Percentiles rank a stretch among this genome's conserved stretches.
Evolutionary conservation across 2,329 filamentous ascomycete genomes (phyloP).

Genomic region (Neurospora crassa): DNA sequence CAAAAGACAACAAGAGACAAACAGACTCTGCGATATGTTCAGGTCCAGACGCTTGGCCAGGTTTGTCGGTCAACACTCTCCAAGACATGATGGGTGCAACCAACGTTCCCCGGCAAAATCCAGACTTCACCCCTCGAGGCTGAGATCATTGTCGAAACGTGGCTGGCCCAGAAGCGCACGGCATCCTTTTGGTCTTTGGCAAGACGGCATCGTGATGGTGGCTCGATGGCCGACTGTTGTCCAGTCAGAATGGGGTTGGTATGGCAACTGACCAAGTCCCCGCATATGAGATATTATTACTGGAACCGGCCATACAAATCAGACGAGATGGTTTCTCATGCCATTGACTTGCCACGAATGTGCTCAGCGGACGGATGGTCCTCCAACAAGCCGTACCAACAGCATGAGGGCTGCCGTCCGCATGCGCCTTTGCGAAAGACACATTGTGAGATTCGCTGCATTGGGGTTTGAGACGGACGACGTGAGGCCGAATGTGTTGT

Average conservation of each 20-base stretch:
- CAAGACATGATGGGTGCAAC: not conserved
- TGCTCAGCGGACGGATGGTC: not conserved
- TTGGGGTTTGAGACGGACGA: not conserved
- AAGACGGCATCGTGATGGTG: not conserved
- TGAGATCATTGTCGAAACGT: conserved; percentile 2
- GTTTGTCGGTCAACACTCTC: not conserved
- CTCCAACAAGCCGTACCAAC: not conserved
- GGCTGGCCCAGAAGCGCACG: conserved; percentile 2
- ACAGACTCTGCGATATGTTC: not conserved
- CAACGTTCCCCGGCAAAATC: not conserved
- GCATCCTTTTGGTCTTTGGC: not conserved
- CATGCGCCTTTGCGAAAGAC: not conserved
- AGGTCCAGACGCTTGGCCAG: not conserved
- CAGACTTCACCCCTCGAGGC: not conserved
- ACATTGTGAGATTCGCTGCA: not conserved
- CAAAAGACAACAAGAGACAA: not conserved
- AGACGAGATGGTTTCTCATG: not conserved
- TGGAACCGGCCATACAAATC: not conserved
- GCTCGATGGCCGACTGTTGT: not conserved
- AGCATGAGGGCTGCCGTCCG: not conserved
- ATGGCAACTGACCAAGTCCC: not conserved
- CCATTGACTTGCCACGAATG: not conserved
- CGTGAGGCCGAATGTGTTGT: not conserved
- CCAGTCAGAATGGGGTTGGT: not conserved
- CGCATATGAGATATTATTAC: not conserved